Base-by-base conservation (phyloP, 202 grass and related monocot species). In the Cymbopogon flexuosus region DNA sequence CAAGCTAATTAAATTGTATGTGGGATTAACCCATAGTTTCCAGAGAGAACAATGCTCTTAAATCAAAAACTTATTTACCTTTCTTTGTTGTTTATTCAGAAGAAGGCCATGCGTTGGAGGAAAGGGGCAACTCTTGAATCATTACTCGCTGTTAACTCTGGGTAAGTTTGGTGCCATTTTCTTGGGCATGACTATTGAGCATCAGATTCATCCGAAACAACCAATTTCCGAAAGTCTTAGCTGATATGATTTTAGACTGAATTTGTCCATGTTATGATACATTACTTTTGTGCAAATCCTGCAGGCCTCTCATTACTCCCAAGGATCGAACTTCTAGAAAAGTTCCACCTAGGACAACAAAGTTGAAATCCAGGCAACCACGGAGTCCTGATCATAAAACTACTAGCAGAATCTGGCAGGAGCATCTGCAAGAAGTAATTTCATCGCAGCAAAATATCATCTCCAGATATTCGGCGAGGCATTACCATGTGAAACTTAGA, bases 51-150 rank as follows among this genome's bases (percentile, higher is more conserved):
- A 65, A 40, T 69, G 6, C 23, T 39, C 21, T 74, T 62, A 67
- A 78, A 41, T 65, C 5, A 52, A 24, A 58, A 81, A 85, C 45
- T 91, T 79, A 84, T 47, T 39, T 27, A 82, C 72, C 10, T 67
- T 75, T 75, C 75, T 58, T 84, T 56, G 18, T 57, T 57, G 52
- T 23, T 58, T 16, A 83, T 91, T 87, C 88, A 99, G 92, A 93
- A 91, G 76, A 99, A 91, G 65, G 80, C 86, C 81, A 76, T 72
- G 64, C 88, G 78, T 15, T 91, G 90, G 88, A 93, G 84, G 87
- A 99, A 90, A 88, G 92, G 89, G 59, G 88, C 88, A 80, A 99
- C 92, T 33, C 92, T 96, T 41, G 90, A 96, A 87, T 89, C 90
- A 72, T 90, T 99, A 84, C 85, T 99, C 62, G 67, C 85, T 62